Evolutionary conservation across 768 basidiomycete genomes (phyloP).

Genomic region (Pleurotus citrinopileatus): DNA sequence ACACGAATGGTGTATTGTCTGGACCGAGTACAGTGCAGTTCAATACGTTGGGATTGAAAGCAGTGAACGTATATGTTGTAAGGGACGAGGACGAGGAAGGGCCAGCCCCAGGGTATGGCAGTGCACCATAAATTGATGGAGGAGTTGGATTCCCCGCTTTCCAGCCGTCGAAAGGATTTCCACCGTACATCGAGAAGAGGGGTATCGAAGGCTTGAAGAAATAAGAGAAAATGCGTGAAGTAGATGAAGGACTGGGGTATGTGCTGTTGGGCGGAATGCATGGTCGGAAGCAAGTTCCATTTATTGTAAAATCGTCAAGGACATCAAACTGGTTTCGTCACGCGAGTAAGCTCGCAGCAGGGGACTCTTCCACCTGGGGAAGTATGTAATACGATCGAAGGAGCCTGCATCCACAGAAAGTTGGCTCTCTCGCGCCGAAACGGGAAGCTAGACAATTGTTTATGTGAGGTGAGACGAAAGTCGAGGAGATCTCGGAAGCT

Average conservation of each 20-base stretch:
- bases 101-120: conserved; percentile 8
- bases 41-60: conserved; percentile 36
- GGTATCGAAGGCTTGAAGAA: neutral
- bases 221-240: neutral
- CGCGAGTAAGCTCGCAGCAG: no score
- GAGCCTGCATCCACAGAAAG: neutral
- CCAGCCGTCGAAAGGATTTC: conserved; percentile 9
- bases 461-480: neutral
- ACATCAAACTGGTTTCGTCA: conserved; percentile 8
- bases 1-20: conserved; percentile 33
- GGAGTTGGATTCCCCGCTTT: neutral
- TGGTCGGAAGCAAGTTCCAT: no score
- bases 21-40: conserved; percentile 42
- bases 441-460: neutral
- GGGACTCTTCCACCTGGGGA: neutral
- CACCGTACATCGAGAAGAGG: neutral
- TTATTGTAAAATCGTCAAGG: neutral
- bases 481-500: neutral
- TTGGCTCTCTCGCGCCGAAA: neutral
- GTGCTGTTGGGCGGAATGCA: no score
- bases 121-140: conserved; percentile 11
- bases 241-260: neutral
- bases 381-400: neutral
- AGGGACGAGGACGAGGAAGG: conserved; percentile 23
- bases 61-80: conserved; percentile 39